Evolutionary conservation across 129 eudicot genomes (phyloP), one percentile per base, ranked within the genome.

Genomic region (Calendula officinalis): DNA sequence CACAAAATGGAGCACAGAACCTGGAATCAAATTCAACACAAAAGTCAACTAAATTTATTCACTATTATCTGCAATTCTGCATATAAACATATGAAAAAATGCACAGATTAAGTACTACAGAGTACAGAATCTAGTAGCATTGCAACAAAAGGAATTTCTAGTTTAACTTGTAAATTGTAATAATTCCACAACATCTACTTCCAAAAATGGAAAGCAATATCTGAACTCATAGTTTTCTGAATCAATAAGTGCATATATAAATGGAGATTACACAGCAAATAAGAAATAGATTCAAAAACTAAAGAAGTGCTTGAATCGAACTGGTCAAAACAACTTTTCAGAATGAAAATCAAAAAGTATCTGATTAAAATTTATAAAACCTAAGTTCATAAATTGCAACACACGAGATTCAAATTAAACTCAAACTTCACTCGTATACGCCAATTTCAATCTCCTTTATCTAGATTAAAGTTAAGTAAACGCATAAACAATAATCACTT

Each of bases 1-100:
- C 48, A 49, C 77, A 73, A 68, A 61, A 81, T 47, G 46, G 56
- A 55, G 71, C 40, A 64, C 67, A 77, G 65, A 76, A 73, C 80
- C 76, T 77, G 86, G 33, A 73, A 41, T 55, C 14, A 48, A 0
- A 65, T 33, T 4, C 51, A 57, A 44, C 35, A 8, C 35, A 49
- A 61, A 12, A 67, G 57, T 71, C 69, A 76, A 79, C 47, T 40
- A 27, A 67, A n/a, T 49, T 42, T 16, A 56, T 3, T 7, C 50
- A 14, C 38, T 27, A 38, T 30, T 1, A 8, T 10, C 53, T 6
- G 14, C 55, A 41, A 0, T 6, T 10, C 53, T 6, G 14, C 55
- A 41, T 16, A n/a, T 27, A 35, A 40, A 17, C 71, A 42, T 39
- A 64, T 22, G 27, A 11, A 42, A 17, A 17, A 15, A 51, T 42